Conservation (phyloP, 345 rosid genomes). For the Crucihimalaya himalaica region DNA sequence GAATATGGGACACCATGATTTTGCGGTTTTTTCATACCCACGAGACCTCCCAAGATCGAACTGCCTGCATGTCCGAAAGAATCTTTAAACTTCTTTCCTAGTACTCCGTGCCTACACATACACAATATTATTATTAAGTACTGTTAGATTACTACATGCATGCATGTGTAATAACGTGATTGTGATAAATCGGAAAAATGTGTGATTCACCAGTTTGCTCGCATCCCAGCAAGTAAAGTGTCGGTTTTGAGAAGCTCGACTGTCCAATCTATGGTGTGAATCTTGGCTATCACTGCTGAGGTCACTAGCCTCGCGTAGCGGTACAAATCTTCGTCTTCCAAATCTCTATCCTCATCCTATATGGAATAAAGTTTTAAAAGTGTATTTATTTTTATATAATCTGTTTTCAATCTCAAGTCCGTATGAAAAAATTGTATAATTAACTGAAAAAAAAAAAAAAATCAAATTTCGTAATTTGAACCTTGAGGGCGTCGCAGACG, state of each 20-base stretch:
- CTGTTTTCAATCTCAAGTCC: background rate
- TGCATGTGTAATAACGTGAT: background rate
- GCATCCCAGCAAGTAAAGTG: slow-evolving; percentile 58
- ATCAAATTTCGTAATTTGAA: background rate
- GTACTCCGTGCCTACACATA: slow-evolving; percentile 49
- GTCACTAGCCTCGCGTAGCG: slow-evolving; percentile 59
- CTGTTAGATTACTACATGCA: background rate
- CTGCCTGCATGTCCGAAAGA: slow-evolving; percentile 55
- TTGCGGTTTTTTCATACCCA: slow-evolving; percentile 49
- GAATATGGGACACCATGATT: slow-evolving; percentile 69
- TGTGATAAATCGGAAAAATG: background rate
- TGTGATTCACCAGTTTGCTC: slow-evolving; percentile 50
- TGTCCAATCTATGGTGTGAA: slow-evolving; percentile 76
- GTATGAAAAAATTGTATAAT: background rate
- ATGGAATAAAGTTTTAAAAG: background rate
- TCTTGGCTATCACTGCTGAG: slow-evolving; percentile 63
- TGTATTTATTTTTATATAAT: background rate
- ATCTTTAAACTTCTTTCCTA: slow-evolving; percentile 68
- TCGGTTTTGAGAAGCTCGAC: slow-evolving; percentile 65
- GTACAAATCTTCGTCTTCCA: slow-evolving; percentile 57
- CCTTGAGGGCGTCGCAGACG: slow-evolving; percentile 59
- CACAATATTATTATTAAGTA: background rate
- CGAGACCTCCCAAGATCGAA: slow-evolving; percentile 48
- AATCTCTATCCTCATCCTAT: slow-evolving; percentile 42
- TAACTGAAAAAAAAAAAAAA: background rate